Base-by-base conservation (phyloP, 1,284 basidiomycete species). In the Ceratorhiza oryzae-sativae region DNA sequence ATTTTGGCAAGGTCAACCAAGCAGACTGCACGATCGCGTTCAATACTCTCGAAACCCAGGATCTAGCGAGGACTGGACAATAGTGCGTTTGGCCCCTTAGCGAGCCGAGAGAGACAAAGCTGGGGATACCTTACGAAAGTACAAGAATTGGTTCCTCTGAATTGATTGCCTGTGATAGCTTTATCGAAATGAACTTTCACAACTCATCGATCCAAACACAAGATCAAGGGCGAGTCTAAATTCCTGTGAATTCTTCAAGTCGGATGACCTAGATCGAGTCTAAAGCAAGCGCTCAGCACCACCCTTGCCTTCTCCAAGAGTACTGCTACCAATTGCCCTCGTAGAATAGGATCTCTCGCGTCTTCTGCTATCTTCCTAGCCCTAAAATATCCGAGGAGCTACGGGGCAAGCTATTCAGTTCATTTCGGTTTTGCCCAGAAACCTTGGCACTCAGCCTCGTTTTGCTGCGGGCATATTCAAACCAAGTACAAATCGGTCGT, bases 1-100 rank as follows among this genome's bases (percentile, higher is more conserved):
- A 79, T 97, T 97, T 80, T 98, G 95, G 95, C 86, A 88, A 18
- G 95, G 95, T 41, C 92, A 95, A 78, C 93, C 93, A 5, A 94
- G 90, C 42, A 87, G 94, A 51, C 82, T 97, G 63, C 95, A 97
- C 77, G 95, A 97, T 80, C 89, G 95, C 51, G 87, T 95, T 75
- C 86, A 89, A 42, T 97, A 96, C 81, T 83, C 88, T 49, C 87
- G 89, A 23, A 77, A 82, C n/a, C 77, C 83, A 0, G 84, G 85
- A 15, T 85, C 86, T 46, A 78, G 80, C 5, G 82, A 83, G 3
- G 78, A 82, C 75, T 95, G 94, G 94, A 87, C 84, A 78, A 86
- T 93, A 60, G 87, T 92, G 48, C 82, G 91, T 58, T 83, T 95
- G 63, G 87, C 91, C 3, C 93, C 93, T 8, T 94, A 78, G 23